Conservation (phyloP, 1,284 basidiomycete genomes). For the Pisolithus thermaeus region DNA sequence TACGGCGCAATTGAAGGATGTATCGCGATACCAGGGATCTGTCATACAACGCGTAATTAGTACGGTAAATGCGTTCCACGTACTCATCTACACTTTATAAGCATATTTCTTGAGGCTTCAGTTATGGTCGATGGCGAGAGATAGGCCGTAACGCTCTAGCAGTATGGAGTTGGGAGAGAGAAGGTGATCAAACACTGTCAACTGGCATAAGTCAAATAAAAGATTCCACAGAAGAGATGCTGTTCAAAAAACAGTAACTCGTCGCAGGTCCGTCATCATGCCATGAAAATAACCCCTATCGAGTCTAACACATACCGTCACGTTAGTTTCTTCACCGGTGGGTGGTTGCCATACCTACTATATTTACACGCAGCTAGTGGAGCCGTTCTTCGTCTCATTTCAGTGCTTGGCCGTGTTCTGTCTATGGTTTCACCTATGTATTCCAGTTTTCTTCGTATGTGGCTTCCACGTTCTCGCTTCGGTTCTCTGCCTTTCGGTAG, state of each 20-base stretch:
- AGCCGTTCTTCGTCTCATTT: no score
- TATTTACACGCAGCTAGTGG: no score
- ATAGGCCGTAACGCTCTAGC: slow-evolving; percentile 37
- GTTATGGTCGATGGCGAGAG: slow-evolving; percentile 50
- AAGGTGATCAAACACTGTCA: background rate
- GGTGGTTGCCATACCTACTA: background rate
- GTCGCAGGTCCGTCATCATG: background rate
- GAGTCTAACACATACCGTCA: no score
- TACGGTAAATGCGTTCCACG: slow-evolving; percentile 20
- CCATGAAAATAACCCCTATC: background rate
- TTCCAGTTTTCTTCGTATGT: no score
- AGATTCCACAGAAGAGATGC: background rate
- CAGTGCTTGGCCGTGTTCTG: no score
- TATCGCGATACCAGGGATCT: slow-evolving; percentile 76
- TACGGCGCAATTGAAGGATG: slow-evolving; percentile 72
- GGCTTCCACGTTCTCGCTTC: no score
- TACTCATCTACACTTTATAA: slow-evolving; percentile 72
- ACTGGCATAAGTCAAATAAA: slow-evolving; percentile 1
- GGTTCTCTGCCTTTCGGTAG: no score
- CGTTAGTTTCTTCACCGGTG: no score
- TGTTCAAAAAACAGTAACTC: background rate
- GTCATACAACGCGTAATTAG: background rate
- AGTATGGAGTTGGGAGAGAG: background rate
- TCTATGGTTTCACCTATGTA: no score
- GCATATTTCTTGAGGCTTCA: slow-evolving; percentile 60